Base-by-base conservation (phyloP, 2,329 filamentous ascomycete species). In the Didymella segeticola region DNA sequence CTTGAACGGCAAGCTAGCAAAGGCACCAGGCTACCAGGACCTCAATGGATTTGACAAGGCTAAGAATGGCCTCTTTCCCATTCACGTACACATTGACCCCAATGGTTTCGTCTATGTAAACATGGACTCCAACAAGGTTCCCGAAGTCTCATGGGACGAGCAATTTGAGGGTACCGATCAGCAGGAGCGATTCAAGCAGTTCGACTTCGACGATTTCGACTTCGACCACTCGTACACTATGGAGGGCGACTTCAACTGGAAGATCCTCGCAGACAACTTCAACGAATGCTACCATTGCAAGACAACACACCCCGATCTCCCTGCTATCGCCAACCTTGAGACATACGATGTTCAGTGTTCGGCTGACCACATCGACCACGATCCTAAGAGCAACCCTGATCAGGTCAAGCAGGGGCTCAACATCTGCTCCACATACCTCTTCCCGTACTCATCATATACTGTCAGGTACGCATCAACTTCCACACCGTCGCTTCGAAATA, bases 211-310 rank as follows among this genome's bases (percentile, higher is more conserved):
- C 12, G 67, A 70, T 42, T 87, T 85, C 66, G 64, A 72, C 14
- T 86, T 85, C 58, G 68, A 71, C 53, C 69, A 72, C 55, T 69
- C 63, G 17, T 72, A 63, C 57, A 66, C 66, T 34, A 61, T 71
- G 51, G 69, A 69, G n/a, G 66, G 64, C 9, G 57, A 66, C 27
- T 70, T 64, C 55, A 71, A 71, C 53, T 72, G 69, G 69, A 72
- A 72, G 56, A 70, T 70, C 25, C 57, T 71, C 11, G 63, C 69
- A 12, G 85, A 87, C 66, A 86, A 87, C 74, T 88, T 86, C 76
- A 88, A 88, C 67, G 84, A 85, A 66, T 87, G 84, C 66, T 88
- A 87, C 62, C 84, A 87, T 74, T 86, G 83, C 75, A 79, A 80
- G 43, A 82, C 80, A 1, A 80, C 83, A 2, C 84, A 86, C 60